These are phyloP conservation scores for Yamadazyma nakazawae DNA, from an alignment of 805 yeast genomes.

Conservation along the genomic window DNA sequence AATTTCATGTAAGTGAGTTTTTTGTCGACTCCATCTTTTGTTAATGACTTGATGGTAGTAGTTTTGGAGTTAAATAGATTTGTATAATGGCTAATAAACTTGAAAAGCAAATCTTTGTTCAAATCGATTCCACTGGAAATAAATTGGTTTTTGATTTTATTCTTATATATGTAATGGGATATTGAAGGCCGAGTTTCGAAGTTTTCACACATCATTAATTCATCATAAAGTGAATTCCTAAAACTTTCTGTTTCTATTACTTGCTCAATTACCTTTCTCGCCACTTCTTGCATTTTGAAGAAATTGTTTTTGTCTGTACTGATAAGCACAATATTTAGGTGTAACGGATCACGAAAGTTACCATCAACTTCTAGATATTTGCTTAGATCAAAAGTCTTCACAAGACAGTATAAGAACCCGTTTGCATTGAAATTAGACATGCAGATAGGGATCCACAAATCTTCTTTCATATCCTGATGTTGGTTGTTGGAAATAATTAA, in stretches of 20 bases:
- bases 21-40: slow-evolving; percentile 28
- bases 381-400: slow-evolving; percentile 39
- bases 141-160: slow-evolving; percentile 64
- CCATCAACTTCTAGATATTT: slow-evolving; percentile 17
- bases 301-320: slow-evolving; percentile 78
- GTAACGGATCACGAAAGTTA: slow-evolving; percentile 4
- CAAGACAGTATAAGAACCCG: slow-evolving; percentile 84
- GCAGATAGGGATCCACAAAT: slow-evolving; percentile 92
- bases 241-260: slow-evolving; percentile 22
- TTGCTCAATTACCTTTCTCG: slow-evolving; percentile 46
- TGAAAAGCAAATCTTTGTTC: slow-evolving; percentile 24
- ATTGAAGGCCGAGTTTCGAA: slow-evolving; percentile 28
- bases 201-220: slow-evolving; percentile 15
- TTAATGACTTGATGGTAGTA: slow-evolving; percentile 12
- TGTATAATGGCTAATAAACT: slow-evolving; percentile 38
- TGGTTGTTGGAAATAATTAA: slow-evolving; percentile 54
- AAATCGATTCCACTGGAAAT: slow-evolving; percentile 38
- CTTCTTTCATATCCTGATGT: slow-evolving; percentile 42
- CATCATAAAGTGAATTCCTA: slow-evolving; percentile 20
- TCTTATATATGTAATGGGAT: slow-evolving; percentile 79
- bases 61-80: slow-evolving; percentile 22
- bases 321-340: slow-evolving; percentile 44
- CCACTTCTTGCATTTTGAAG: slow-evolving; percentile 64
- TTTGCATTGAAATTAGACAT: slow-evolving; percentile 84
- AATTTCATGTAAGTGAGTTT: slow-evolving; percentile 43